Evolutionary conservation across 73 alveolate genomes (phyloP).

Genomic region (Paramecium primaurelia): DNA sequence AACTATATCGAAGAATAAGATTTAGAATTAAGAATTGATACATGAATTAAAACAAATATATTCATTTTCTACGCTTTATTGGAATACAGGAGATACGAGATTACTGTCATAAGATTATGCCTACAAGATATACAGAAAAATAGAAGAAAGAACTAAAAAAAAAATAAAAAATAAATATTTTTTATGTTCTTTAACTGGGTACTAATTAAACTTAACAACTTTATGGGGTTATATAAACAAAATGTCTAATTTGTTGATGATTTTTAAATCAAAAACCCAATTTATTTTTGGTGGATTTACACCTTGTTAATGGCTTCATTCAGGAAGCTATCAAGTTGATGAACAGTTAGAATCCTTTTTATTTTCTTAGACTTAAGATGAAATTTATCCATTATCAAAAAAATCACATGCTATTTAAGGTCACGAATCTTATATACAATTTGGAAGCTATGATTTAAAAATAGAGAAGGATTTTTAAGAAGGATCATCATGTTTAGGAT

Average conservation of each 20-base stretch:
- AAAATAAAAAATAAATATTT: background rate
- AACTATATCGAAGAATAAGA: background rate
- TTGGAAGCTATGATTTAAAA: background rate
- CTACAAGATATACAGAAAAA: background rate
- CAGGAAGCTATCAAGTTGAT: background rate
- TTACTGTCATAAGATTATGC: background rate
- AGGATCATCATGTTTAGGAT: background rate
- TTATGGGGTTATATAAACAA: background rate
- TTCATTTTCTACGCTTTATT: background rate
- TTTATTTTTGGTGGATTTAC: background rate
- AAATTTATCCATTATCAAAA: too few relatives aligned
- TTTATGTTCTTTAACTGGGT: background rate
- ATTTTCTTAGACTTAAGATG: background rate
- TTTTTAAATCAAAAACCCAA: background rate
- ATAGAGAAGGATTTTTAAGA: background rate
- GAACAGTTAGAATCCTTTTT: background rate
- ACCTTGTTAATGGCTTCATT: background rate
- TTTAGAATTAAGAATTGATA: background rate
- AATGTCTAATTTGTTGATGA: background rate
- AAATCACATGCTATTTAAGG: too few relatives aligned
- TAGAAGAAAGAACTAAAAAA: background rate
- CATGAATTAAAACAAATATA: background rate
- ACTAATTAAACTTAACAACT: background rate
- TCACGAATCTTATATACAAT: background rate
- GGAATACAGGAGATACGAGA: background rate